These are phyloP conservation scores for Rhynchosporium agropyri DNA, from an alignment of 2,329 filamentous ascomycete species.

Conservation along the genomic window DNA sequence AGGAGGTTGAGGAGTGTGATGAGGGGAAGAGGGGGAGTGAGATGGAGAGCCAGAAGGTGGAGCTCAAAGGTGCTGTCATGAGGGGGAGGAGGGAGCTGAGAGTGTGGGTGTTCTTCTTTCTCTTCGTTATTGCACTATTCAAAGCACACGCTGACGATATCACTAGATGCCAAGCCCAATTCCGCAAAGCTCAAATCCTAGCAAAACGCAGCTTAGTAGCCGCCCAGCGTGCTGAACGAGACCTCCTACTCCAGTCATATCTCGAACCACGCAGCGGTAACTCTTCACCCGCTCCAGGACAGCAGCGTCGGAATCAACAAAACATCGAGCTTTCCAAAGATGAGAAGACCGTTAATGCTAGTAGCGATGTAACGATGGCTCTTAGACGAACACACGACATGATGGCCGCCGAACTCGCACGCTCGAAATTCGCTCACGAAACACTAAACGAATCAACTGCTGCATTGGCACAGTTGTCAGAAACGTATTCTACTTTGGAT, in stretches of 20 bases:
- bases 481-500: slow-evolving; percentile 80
- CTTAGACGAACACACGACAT: slow-evolving; percentile 84
- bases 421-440: slow-evolving; percentile 87
- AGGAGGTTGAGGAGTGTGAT: slow-evolving; percentile 74
- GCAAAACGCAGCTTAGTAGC: slow-evolving; percentile 75
- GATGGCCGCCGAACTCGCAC: slow-evolving; percentile 80
- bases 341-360: slow-evolving; percentile 73
- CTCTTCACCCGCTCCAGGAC: slow-evolving; percentile 24
- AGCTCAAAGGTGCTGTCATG: slow-evolving; percentile 66
- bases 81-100: slow-evolving; percentile 72
- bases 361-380: slow-evolving; percentile 80
- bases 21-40: slow-evolving; percentile 54
- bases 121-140: neutral
- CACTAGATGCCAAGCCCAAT: slow-evolving; percentile 52
- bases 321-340: slow-evolving; percentile 53
- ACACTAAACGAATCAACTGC: slow-evolving; percentile 83
- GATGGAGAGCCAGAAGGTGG: slow-evolving; percentile 63
- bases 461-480: slow-evolving; percentile 77
- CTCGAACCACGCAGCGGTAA: slow-evolving; percentile 46
- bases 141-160: slow-evolving; percentile 7
- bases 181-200: slow-evolving; percentile 78
- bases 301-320: slow-evolving; percentile 23
- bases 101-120: slow-evolving; percentile 52
- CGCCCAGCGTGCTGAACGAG: slow-evolving; percentile 75
- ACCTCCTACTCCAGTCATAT: slow-evolving; percentile 71